Percentiles rank a stretch among this genome's conserved stretches.
phyloP scores from a whole-genome alignment of 2,329 filamentous ascomycete species.

The Pseudohalonectria lignicola region DNA sequence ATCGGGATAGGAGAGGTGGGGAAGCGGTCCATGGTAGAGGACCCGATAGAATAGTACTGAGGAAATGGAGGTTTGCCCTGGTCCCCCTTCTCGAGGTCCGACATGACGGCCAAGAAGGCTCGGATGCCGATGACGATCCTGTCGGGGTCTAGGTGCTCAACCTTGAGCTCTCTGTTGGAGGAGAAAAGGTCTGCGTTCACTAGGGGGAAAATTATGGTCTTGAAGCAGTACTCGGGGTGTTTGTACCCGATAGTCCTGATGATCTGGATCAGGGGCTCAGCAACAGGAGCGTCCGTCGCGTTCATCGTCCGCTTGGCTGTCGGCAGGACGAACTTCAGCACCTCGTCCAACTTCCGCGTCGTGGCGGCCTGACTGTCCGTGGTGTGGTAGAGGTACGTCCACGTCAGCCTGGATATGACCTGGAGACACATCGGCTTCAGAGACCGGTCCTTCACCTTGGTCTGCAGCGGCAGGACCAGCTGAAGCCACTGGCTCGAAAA shows the following conservation, averaged over 20 bases:
- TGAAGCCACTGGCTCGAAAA: slow-evolving; percentile 84
- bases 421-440: slow-evolving; percentile 74
- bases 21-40: slow-evolving; percentile 9
- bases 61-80: slow-evolving; percentile 75
- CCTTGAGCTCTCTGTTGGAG: slow-evolving; percentile 63
- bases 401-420: slow-evolving; percentile 79
- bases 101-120: slow-evolving; percentile 86
- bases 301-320: slow-evolving; percentile 69
- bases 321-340: slow-evolving; percentile 75
- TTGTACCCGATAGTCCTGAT: slow-evolving; percentile 92
- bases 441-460: slow-evolving; percentile 73
- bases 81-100: slow-evolving; percentile 79
- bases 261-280: slow-evolving; percentile 84
- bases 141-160: slow-evolving; percentile 91
- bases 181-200: slow-evolving; percentile 87
- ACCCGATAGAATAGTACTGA: slow-evolving; percentile 34
- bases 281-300: slow-evolving; percentile 72
- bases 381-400: slow-evolving; percentile 87
- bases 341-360: slow-evolving; percentile 76
- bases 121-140: slow-evolving; percentile 95
- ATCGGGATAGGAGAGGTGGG: slow-evolving; percentile 9
- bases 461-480: slow-evolving; percentile 64
- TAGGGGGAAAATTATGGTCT: slow-evolving; percentile 84
- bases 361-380: slow-evolving; percentile 59
- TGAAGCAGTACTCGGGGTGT: slow-evolving; percentile 87